Percentiles rank a stretch among this genome's conserved stretches.
phyloP scores from a whole-genome alignment of 805 yeast genomes.

The Candida andamanensis region DNA sequence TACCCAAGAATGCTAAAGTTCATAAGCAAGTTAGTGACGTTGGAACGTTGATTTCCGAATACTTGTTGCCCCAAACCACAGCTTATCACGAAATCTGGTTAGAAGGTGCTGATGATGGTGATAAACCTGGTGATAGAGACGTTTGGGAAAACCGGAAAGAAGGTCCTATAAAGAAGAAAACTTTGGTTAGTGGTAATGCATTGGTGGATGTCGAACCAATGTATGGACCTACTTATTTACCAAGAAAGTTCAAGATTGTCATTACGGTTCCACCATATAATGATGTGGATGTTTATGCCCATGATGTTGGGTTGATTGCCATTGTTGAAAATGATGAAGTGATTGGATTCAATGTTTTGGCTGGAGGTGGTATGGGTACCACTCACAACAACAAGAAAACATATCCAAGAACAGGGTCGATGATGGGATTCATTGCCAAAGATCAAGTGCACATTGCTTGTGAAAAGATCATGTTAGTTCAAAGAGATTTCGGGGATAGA shows the following conservation, averaged over 20 bases:
- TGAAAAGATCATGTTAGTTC: slow-evolving; percentile 89
- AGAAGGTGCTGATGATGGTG: slow-evolving; percentile 74
- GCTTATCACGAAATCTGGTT: slow-evolving; percentile 98
- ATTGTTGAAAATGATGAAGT: slow-evolving; percentile 67
- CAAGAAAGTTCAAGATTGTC: slow-evolving; percentile 93
- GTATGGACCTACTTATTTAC: slow-evolving; percentile 81
- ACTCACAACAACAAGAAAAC: slow-evolving; percentile 96
- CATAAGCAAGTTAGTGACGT: slow-evolving; percentile 67
- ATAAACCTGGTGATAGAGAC: slow-evolving; percentile 59
- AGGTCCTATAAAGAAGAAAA: slow-evolving; percentile 78
- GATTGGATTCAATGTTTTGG: slow-evolving; percentile 80
- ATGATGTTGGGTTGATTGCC: slow-evolving; percentile 89
- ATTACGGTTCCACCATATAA: slow-evolving; percentile 94
- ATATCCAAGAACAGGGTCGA: slow-evolving; percentile 90
- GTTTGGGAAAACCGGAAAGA: slow-evolving; percentile 60
- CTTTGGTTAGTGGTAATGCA: slow-evolving; percentile 81
- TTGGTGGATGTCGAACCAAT: slow-evolving; percentile 80
- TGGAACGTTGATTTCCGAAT: slow-evolving; percentile 68
- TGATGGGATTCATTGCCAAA: slow-evolving; percentile 67
- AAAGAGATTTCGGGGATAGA: slow-evolving; percentile 93
- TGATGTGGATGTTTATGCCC: slow-evolving; percentile 95
- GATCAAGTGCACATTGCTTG: slow-evolving; percentile 74
- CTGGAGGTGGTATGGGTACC: slow-evolving; percentile 99
- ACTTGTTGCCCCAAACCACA: slow-evolving; percentile 83
- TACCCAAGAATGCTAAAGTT: slow-evolving; percentile 77